These are phyloP conservation scores for Podosphaera aphanis DNA, from an alignment of 2,329 filamentous ascomycete genomes.

Conservation along the genomic window DNA sequence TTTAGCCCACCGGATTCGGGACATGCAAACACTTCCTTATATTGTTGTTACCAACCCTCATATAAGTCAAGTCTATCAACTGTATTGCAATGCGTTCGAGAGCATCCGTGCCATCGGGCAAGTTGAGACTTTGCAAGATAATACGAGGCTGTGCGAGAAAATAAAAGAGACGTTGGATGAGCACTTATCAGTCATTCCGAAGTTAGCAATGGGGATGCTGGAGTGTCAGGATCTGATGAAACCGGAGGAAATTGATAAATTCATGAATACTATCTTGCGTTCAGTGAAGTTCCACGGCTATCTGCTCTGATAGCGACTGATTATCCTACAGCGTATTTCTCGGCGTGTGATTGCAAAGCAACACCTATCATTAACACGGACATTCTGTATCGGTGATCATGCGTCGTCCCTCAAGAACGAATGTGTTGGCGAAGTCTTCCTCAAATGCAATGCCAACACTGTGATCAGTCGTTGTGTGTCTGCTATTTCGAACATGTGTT, in stretches of 20 bases:
- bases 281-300: slow-evolving; percentile 33
- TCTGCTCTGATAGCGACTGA: neutral
- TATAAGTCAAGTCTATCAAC: slow-evolving; percentile 82
- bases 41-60: slow-evolving; percentile 89
- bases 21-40: slow-evolving; percentile 92
- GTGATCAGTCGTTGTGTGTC: slow-evolving; percentile 66
- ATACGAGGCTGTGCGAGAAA: slow-evolving; percentile 63
- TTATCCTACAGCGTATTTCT: slow-evolving; percentile 51
- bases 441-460: slow-evolving; percentile 76
- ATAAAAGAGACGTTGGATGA: slow-evolving; percentile 61
- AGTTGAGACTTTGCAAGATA: slow-evolving; percentile 68
- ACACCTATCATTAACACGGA: slow-evolving; percentile 83
- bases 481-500: slow-evolving; percentile 50
- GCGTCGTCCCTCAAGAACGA: slow-evolving; percentile 63
- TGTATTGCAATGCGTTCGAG: slow-evolving; percentile 95
- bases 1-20: slow-evolving; percentile 77
- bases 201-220: slow-evolving; percentile 79
- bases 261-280: slow-evolving; percentile 84
- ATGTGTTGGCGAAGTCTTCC: slow-evolving; percentile 86
- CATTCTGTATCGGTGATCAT: slow-evolving; percentile 27
- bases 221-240: slow-evolving; percentile 71
- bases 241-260: slow-evolving; percentile 60
- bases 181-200: slow-evolving; percentile 82
- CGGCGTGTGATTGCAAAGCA: slow-evolving; percentile 93
- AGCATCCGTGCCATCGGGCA: slow-evolving; percentile 64